Base-by-base conservation (phyloP, 495 filamentous ascomycete species). In the Tetracladium setigerum region DNA sequence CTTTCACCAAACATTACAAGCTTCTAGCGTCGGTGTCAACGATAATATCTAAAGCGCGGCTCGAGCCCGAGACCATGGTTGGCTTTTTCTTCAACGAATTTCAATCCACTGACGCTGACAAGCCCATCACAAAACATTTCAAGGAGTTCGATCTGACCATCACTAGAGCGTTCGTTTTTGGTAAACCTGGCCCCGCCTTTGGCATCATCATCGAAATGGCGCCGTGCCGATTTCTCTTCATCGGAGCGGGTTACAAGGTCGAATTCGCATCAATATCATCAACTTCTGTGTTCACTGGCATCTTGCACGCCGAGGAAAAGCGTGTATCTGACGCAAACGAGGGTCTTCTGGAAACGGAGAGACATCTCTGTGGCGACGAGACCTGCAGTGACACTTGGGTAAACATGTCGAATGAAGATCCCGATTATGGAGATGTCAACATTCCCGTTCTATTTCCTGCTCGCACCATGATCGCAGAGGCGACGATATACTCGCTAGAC, bases 51-150 rank as follows among this genome's bases (percentile, higher is more conserved):
- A 56, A 65, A 17, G 69, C 69, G 27, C 44, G 0, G 22, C 5
- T 7, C 6, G 69, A 72, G 38, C 15, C 1, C 65, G 59, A 22
- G 60, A 66, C 0, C 66, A 69, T 41, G 53, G 52, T 73, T n/a
- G 70, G 72, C 6, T 70, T 77, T 58, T 71, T 57, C 55, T 74
- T 73, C 52, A 71, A 73, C 59, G 66, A 74, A 12, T n/a, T 53
- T 24, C 12, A 5, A n/a, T 39, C 5, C 30, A 44, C 3, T 42
- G 42, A 45, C 32, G 2, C 24, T 39, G 10, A 39, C 27, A 14
- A 13, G 12, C 47, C 7, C 41, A 51, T 17, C 47, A 1, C 49
- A 13, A 68, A 38, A 2, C 18, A 38, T 11, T 70, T 60, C 61
- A 63, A 3, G 60, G 59, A 14, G 52, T 66, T 5, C 69, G 67